Base-by-base conservation (phyloP, 1,139 yeast species). In the Meyerozyma smithsonii region DNA sequence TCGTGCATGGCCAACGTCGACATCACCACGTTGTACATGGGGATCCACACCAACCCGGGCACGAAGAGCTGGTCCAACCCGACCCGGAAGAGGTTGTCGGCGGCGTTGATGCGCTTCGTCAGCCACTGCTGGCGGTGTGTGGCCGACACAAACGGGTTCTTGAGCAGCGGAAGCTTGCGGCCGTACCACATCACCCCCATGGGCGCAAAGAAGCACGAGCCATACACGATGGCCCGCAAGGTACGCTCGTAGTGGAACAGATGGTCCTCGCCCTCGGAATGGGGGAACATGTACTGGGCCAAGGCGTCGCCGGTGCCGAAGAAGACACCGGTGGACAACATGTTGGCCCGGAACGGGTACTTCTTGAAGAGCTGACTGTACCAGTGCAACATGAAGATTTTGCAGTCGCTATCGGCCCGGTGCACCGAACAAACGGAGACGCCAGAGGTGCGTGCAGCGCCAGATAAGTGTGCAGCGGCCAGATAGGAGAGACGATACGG, bases 181-280 rank as follows among this genome's bases (percentile, higher is more conserved):
- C 74, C 74, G 55, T 83, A 87, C 86, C 94, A 84, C 42, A 67
- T 66, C 41, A 78, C 81, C 17, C 87, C 87, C 33, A 86, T 62
- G 11, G 95, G 90, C 0, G 92, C 82, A 56, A 88, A 88, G 37
- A 88, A 66, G n/a, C 77, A 50, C 0, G 86, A 74, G 1, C 97
- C 97, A 55, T 87, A 89, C 6, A 77, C 50, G 42, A 77, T 68
- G 4, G 95, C 87, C 42, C 96, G 65, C 3, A 71, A 44, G 0
- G 89, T 81, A 42, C 96, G 64, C 10, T 53, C 49, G 26, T 44
- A 52, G 48, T 79, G 78, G 44, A 58, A 74, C 8, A 47, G 48
- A 23, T 43, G 46, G 20, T 48, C 51, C 28, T 48, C 46, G 17
- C 40, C 45, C 28, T 44, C 42, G 39, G 46, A 49, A 37, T 61